A percentile compares a stretch with the other conserved stretches of the same genome.
These are phyloP conservation scores for Metschnikowia sp. DNA, from an alignment of 805 yeast genomes.

Conservation along the genomic window DNA sequence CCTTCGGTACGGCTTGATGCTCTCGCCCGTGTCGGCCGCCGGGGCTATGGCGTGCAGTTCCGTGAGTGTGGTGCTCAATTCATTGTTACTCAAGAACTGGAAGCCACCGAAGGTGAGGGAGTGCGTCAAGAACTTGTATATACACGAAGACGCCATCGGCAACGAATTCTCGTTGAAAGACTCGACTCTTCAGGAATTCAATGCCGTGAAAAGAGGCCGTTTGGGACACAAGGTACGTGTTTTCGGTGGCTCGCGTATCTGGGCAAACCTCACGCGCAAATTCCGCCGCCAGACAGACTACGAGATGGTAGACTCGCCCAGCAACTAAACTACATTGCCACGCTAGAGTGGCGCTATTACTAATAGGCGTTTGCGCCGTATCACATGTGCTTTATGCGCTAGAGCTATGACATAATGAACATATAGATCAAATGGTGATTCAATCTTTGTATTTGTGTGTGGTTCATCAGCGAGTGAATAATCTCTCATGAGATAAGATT, in stretches of 20 bases:
- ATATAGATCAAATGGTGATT: too few relatives aligned
- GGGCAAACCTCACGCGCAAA: slow-evolving; percentile 2
- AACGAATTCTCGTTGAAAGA: slow-evolving; percentile 11
- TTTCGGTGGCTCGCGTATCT: neutral
- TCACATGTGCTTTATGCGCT: too few relatives aligned
- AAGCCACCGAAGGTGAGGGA: slow-evolving; percentile 26
- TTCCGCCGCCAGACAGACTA: slow-evolving; percentile 1
- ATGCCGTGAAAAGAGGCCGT: slow-evolving; percentile 8
- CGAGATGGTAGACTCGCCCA: slow-evolving; percentile 9
- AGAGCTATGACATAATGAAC: too few relatives aligned
- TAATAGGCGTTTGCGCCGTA: too few relatives aligned
- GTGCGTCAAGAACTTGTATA: neutral
- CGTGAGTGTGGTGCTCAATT: slow-evolving; percentile 80
- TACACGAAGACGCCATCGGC: slow-evolving; percentile 11
- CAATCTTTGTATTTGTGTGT: too few relatives aligned
- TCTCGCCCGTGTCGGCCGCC: slow-evolving; percentile 89
- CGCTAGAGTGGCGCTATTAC: neutral
- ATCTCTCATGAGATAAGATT: too few relatives aligned
- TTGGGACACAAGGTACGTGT: slow-evolving; percentile 1
- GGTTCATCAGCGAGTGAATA: too few relatives aligned
- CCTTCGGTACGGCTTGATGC: slow-evolving; percentile 66
- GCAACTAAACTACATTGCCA: neutral
- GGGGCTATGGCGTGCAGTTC: slow-evolving; percentile 92
- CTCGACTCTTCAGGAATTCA: slow-evolving; percentile 15
- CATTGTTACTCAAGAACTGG: slow-evolving; percentile 72